These are phyloP conservation scores for Populus hybrid DNA, from an alignment of 441 rosid genomes.

Conservation along the genomic window DNA sequence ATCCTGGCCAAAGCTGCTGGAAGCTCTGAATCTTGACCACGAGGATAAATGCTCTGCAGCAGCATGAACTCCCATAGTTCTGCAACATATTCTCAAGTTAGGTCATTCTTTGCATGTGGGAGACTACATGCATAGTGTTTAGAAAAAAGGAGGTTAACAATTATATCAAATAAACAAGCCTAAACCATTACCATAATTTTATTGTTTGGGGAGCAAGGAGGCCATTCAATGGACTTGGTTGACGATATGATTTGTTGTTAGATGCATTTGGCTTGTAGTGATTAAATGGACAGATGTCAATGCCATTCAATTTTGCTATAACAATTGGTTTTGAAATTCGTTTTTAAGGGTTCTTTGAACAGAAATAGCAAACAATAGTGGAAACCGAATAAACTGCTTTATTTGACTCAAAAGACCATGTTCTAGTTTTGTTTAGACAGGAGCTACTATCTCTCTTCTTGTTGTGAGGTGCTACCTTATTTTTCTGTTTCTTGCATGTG, in stretches of 20 bases:
- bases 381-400: not conserved
- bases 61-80: constrained; percentile 38
- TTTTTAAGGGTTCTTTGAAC: not conserved
- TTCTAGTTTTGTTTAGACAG: not conserved
- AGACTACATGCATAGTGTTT: constrained; percentile 32
- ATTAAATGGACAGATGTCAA: constrained; percentile 1
- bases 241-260: not conserved
- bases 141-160: constrained; percentile 3
- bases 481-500: not conserved
- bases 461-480: not conserved
- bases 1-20: constrained; percentile 94
- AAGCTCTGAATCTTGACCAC: constrained; percentile 69
- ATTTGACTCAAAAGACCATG: not conserved
- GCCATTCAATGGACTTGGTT: not conserved
- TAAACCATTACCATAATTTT: constrained; percentile 10
- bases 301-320: constrained; percentile 19
- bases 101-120: constrained; percentile 55
- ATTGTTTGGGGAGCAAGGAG: constrained; percentile 21
- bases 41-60: constrained; percentile 59
- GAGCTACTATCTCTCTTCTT: not conserved
- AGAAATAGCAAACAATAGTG: not conserved
- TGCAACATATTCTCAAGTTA: constrained; percentile 25
- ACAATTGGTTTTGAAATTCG: not conserved
- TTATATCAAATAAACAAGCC: constrained; percentile 21
- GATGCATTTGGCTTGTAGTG: not conserved